Conservation (phyloP, 257 asterid genomes). For the Nicotiana sylvestris region DNA sequence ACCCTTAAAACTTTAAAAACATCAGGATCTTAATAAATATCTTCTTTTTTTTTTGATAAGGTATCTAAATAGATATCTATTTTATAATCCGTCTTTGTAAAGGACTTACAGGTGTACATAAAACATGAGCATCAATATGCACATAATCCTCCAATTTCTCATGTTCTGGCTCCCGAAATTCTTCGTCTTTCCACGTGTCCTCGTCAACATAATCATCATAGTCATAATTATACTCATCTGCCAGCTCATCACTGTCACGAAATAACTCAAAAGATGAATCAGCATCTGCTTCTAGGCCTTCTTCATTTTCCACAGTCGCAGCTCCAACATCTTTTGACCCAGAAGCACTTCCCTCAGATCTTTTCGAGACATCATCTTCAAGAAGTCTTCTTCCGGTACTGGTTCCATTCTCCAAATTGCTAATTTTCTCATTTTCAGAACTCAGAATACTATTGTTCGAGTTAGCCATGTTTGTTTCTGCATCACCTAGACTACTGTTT, state of each 20-base stretch:
- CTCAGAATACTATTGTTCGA: slow-evolving; percentile 35
- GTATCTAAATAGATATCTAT: background rate
- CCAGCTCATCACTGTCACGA: slow-evolving; percentile 81
- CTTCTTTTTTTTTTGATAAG: too few species aligned
- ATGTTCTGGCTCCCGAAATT: slow-evolving; percentile 77
- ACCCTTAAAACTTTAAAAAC: background rate
- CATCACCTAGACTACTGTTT: slow-evolving; percentile 40
- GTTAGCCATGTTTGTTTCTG: slow-evolving; percentile 42
- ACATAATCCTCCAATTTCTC: slow-evolving; percentile 82
- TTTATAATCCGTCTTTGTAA: background rate
- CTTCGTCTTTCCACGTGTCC: slow-evolving; percentile 86
- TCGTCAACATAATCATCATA: slow-evolving; percentile 92
- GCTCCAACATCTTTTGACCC: slow-evolving; percentile 30
- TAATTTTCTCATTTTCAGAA: slow-evolving; percentile 43
- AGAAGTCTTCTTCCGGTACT: slow-evolving; percentile 79
- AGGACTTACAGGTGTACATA: slow-evolving; percentile 86
- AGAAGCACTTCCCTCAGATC: slow-evolving; percentile 17
- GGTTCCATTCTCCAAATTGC: slow-evolving; percentile 35
- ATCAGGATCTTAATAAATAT: background rate
- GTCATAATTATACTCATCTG: slow-evolving; percentile 93
- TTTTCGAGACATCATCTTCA: slow-evolving; percentile 38
- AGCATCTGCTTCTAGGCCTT: slow-evolving; percentile 83
- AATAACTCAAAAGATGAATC: slow-evolving; percentile 89
- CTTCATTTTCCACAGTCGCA: slow-evolving; percentile 86
- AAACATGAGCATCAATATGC: slow-evolving; percentile 86